phyloP scores from a whole-genome alignment of 139 green algal genomes.

The Picochlorum sp. region DNA sequence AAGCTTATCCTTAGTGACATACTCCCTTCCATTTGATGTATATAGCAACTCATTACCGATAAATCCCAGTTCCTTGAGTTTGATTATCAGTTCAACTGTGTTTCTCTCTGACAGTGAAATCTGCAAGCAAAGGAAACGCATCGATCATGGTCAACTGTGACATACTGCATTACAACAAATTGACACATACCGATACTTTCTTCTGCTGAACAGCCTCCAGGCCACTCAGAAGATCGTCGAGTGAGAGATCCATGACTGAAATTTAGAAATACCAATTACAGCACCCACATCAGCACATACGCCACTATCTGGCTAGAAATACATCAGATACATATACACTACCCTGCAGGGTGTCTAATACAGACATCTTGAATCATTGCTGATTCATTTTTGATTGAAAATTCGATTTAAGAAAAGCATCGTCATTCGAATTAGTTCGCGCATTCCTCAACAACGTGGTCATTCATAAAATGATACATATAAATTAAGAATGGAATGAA shows the following conservation, averaged over 20 bases:
- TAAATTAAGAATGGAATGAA: background rate
- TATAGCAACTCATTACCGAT: slow-evolving; percentile 72
- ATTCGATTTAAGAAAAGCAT: background rate
- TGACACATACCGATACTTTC: slow-evolving; percentile 35
- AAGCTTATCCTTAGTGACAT: slow-evolving; percentile 64
- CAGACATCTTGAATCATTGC: too few relatives aligned
- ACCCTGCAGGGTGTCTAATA: too few relatives aligned
- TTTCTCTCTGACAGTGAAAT: slow-evolving; percentile 73
- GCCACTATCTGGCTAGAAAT: background rate
- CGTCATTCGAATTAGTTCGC: too few relatives aligned
- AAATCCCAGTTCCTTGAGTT: slow-evolving; percentile 66
- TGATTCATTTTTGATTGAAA: background rate
- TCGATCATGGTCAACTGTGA: slow-evolving; percentile 2
- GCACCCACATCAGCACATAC: background rate
- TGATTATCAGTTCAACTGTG: slow-evolving; percentile 80
- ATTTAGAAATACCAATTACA: background rate
- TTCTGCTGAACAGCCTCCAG: slow-evolving; percentile 61
- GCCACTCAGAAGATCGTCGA: slow-evolving; percentile 53
- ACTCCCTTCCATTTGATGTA: slow-evolving; percentile 78
- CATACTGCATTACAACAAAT: background rate
- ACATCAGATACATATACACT: background rate
- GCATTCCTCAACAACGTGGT: background rate
- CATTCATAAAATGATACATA: background rate
- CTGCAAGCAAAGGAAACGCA: slow-evolving; percentile 9
- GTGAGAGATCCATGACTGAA: slow-evolving; percentile 35